phyloP scores from a whole-genome alignment of 768 basidiomycete species.

The Pleurotus ostreatus region DNA sequence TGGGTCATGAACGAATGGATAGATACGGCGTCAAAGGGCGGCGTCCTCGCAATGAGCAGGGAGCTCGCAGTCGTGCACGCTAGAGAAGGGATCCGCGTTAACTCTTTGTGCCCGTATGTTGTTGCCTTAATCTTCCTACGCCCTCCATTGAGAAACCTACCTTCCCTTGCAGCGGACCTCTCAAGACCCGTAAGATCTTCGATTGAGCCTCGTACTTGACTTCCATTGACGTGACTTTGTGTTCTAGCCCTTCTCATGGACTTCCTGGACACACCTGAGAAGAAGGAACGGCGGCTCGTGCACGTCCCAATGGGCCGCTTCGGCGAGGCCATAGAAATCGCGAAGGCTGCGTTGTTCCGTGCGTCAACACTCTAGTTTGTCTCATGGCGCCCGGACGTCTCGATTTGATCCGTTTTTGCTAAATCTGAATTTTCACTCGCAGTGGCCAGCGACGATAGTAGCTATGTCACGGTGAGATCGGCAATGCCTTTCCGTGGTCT shows the following conservation, averaged over 20 bases:
- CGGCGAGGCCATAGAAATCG: slow-evolving; percentile 94
- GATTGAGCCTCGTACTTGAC: neutral
- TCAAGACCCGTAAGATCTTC: slow-evolving; percentile 78
- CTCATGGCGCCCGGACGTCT: neutral
- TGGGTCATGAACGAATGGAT: neutral
- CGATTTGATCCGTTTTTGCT: neutral
- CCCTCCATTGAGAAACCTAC: neutral
- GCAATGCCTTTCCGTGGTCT: neutral
- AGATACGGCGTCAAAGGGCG: slow-evolving; percentile 99
- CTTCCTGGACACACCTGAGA: slow-evolving; percentile 95
- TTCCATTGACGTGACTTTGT: neutral
- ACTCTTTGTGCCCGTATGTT: slow-evolving; percentile 92
- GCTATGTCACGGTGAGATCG: slow-evolving; percentile 81
- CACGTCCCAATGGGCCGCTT: slow-evolving; percentile 97
- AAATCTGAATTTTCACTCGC: too few relatives aligned
- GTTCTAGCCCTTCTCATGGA: slow-evolving; percentile 89
- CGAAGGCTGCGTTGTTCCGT: slow-evolving; percentile 92
- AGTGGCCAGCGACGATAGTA: slow-evolving; percentile 90
- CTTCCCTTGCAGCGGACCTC: slow-evolving; percentile 63
- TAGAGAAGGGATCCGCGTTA: slow-evolving; percentile 92
- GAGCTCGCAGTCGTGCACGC: slow-evolving; percentile 99
- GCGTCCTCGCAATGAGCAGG: slow-evolving; percentile 97
- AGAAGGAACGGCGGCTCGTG: slow-evolving; percentile 84
- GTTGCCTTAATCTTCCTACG: neutral
- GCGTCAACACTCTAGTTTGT: slow-evolving; percentile 28